Evolutionary conservation across 768 basidiomycete genomes (phyloP).

Genomic region (Tremella yokohamensis): DNA sequence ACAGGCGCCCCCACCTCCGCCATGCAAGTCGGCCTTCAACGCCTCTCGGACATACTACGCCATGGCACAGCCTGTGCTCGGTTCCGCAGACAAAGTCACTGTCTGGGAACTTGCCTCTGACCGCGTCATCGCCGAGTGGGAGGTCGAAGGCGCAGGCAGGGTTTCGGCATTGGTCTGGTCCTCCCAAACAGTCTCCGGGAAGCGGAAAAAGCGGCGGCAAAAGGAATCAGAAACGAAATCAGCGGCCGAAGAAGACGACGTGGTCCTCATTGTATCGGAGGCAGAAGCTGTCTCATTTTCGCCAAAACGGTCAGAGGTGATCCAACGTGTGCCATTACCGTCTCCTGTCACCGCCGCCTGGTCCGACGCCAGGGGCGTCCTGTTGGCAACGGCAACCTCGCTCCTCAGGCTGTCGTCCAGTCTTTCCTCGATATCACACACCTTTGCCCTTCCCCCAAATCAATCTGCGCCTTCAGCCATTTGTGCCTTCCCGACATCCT

Average conservation of each 20-base stretch:
- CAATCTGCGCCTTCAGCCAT: slow-evolving; percentile 24
- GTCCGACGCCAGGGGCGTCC: slow-evolving; percentile 22
- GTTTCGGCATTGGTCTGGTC: slow-evolving; percentile 33
- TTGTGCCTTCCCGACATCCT: slow-evolving; percentile 29
- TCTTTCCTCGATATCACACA: slow-evolving; percentile 19
- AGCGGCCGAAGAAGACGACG: slow-evolving; percentile 26
- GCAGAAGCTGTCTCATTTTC: slow-evolving; percentile 32
- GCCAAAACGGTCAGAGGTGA: slow-evolving; percentile 19
- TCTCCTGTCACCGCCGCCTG: slow-evolving; percentile 29
- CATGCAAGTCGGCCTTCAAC: slow-evolving; percentile 44
- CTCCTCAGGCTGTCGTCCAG: slow-evolving; percentile 29
- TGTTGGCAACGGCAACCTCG: slow-evolving; percentile 24
- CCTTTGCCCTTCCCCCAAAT: slow-evolving; percentile 23
- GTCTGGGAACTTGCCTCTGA: slow-evolving; percentile 45
- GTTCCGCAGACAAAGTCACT: slow-evolving; percentile 44
- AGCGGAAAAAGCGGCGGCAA: slow-evolving; percentile 1
- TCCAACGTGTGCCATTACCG: slow-evolving; percentile 25
- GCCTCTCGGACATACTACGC: slow-evolving; percentile 40
- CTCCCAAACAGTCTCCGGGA: slow-evolving; percentile 5
- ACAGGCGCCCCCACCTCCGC: slow-evolving; percentile 41
- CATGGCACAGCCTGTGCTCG: slow-evolving; percentile 40
- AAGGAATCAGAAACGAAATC: slow-evolving; percentile 4
- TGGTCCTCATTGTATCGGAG: slow-evolving; percentile 32
- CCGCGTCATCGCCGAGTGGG: slow-evolving; percentile 43
- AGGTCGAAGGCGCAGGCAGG: slow-evolving; percentile 39